Conservation (phyloP, 108 stramenopile genomes). For the Fistulifera solaris region DNA sequence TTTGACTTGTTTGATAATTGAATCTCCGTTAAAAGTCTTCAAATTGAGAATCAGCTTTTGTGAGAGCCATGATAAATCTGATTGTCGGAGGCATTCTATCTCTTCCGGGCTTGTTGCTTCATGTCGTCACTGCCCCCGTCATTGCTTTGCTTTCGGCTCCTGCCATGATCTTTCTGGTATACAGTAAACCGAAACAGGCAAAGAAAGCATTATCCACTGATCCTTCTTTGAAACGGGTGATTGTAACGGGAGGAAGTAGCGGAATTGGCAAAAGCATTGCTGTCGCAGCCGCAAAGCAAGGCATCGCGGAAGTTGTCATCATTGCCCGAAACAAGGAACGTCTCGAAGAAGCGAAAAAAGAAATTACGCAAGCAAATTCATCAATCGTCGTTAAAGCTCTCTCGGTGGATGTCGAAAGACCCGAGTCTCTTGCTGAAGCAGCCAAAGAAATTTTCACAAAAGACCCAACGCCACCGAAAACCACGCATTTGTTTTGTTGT, state of each 20-base stretch:
- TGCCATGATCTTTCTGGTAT: constrained; percentile 33
- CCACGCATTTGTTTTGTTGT: constrained; percentile 60
- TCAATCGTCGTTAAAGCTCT: constrained; percentile 18
- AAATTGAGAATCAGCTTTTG: too few relatives aligned
- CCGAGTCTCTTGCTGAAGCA: constrained; percentile 23
- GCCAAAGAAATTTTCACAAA: constrained; percentile 22
- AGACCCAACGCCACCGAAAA: constrained; percentile 1
- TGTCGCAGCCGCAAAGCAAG: constrained; percentile 40
- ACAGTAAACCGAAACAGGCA: constrained; percentile 19
- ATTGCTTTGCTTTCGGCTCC: constrained; percentile 48
- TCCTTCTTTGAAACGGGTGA: constrained; percentile 30
- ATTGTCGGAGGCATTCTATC: constrained; percentile 41
- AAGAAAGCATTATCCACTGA: background rate
- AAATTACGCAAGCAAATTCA: constrained; percentile 8
- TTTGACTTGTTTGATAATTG: too few relatives aligned
- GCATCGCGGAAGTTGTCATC: constrained; percentile 53
- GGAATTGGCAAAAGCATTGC: constrained; percentile 83
- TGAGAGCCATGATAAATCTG: constrained; percentile 14
- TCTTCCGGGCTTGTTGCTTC: constrained; percentile 40
- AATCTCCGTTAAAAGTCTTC: too few relatives aligned
- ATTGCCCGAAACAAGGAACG: constrained; percentile 54
- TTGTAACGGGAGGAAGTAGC: constrained; percentile 75
- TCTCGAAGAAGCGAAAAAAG: constrained; percentile 49
- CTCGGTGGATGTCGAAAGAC: constrained; percentile 60
- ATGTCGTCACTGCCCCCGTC: constrained; percentile 30